phyloP scores from a whole-genome alignment of 1,139 yeast species.

The Hyphopichia buzzinii region DNA sequence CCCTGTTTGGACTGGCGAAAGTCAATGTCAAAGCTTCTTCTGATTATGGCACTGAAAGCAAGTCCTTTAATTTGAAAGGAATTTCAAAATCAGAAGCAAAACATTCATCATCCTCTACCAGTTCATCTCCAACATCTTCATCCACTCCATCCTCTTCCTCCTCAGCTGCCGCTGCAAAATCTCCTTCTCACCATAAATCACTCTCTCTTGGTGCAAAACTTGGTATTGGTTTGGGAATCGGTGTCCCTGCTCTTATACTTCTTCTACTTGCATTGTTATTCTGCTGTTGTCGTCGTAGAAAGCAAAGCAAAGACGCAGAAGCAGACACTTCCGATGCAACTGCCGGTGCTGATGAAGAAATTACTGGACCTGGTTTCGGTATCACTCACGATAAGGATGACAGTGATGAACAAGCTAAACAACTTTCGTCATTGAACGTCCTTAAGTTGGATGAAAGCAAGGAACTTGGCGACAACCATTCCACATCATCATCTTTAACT shows the following conservation, averaged over 20 bases:
- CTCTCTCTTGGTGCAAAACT: slow-evolving; percentile 41
- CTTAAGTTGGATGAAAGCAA: slow-evolving; percentile 46
- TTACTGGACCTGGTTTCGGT: slow-evolving; percentile 37
- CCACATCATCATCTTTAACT: slow-evolving; percentile 35
- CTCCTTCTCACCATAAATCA: slow-evolving; percentile 15
- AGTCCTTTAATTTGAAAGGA: slow-evolving; percentile 58
- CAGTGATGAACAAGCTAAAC: slow-evolving; percentile 30
- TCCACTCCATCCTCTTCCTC: slow-evolving; percentile 21
- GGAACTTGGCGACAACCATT: slow-evolving; percentile 20
- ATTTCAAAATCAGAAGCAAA: slow-evolving; percentile 27
- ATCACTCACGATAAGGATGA: slow-evolving; percentile 28
- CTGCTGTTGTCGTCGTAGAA: slow-evolving; percentile 55
- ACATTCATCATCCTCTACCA: slow-evolving; percentile 17
- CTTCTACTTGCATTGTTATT: slow-evolving; percentile 51
- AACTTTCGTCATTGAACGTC: slow-evolving; percentile 50
- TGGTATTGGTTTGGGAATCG: slow-evolving; percentile 89
- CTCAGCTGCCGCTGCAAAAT: slow-evolving; percentile 20
- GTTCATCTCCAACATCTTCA: slow-evolving; percentile 20
- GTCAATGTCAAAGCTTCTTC: slow-evolving; percentile 55
- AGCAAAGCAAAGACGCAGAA: slow-evolving; percentile 27
- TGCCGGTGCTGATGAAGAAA: slow-evolving; percentile 32
- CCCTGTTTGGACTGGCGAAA: slow-evolving; percentile 45
- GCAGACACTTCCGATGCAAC: slow-evolving; percentile 24
- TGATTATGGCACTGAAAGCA: slow-evolving; percentile 29
- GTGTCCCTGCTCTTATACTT: slow-evolving; percentile 60